phyloP scores from a whole-genome alignment of 345 rosid genomes.

The Iberis pinnata region DNA sequence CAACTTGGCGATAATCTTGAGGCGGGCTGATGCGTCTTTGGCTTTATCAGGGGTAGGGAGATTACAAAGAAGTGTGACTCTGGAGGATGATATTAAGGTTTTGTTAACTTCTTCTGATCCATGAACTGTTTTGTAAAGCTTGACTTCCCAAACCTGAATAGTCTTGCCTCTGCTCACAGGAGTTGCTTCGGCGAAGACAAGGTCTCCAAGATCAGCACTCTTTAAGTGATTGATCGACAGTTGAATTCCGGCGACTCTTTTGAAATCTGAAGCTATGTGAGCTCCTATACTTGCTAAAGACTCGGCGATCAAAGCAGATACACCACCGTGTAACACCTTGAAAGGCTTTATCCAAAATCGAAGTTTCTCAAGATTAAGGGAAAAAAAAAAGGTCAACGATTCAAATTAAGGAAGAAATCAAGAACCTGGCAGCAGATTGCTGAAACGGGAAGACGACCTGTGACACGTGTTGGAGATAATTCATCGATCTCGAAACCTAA shows the following conservation, averaged over 20 bases:
- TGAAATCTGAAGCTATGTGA: conserved; percentile 67
- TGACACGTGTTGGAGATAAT: conserved; percentile 42
- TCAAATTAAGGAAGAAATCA: not conserved
- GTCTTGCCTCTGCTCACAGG: conserved; percentile 65
- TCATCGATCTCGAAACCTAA: conserved; percentile 59
- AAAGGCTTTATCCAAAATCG: conserved; percentile 46
- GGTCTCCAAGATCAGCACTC: conserved; percentile 70
- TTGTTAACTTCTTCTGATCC: conserved; percentile 27
- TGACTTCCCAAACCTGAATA: conserved; percentile 90
- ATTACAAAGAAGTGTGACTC: conserved; percentile 66
- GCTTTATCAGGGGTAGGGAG: conserved; percentile 62
- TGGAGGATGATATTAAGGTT: conserved; percentile 46
- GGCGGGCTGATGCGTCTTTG: conserved; percentile 39
- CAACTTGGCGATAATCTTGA: conserved; percentile 48
- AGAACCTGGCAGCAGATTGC: conserved; percentile 54
- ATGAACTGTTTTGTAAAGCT: conserved; percentile 51
- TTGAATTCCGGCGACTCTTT: conserved; percentile 79
- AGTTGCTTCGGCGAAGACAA: conserved; percentile 56
- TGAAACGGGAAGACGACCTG: conserved; percentile 63
- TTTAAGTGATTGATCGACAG: conserved; percentile 76
- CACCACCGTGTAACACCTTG: conserved; percentile 92
- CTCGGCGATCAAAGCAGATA: conserved; percentile 86
- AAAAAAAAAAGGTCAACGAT: not conserved
- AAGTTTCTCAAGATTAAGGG: not conserved
- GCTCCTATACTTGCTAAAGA: conserved; percentile 87